Evolutionary conservation across 2,329 filamentous ascomycete genomes (phyloP).

Genomic region (Epichloe coenophiala): DNA sequence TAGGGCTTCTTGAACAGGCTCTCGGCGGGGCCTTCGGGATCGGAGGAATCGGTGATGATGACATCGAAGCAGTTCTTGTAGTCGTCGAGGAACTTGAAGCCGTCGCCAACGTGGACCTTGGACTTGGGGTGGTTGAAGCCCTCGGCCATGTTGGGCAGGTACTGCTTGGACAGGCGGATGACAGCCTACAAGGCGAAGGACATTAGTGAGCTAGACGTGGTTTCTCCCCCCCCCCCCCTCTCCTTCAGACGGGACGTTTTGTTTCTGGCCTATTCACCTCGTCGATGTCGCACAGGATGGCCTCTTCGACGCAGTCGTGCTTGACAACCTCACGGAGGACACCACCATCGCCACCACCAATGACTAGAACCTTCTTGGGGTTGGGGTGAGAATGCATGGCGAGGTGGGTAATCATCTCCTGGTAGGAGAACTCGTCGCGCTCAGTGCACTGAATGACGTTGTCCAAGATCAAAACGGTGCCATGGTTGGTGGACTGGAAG

Average conservation of each 20-base stretch:
- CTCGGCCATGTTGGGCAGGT: slow-evolving; percentile 84
- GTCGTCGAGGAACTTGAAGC: slow-evolving; percentile 96
- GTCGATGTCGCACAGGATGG: slow-evolving; percentile 94
- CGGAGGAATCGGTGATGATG: slow-evolving; percentile 97
- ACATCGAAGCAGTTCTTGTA: slow-evolving; percentile 97
- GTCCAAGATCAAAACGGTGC: slow-evolving; percentile 91
- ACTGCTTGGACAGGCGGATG: slow-evolving; percentile 96
- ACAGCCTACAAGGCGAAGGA: slow-evolving; percentile 48
- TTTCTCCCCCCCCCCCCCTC: too few species aligned
- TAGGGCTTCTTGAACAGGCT: slow-evolving; percentile 97
- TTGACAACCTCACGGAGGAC: slow-evolving; percentile 98
- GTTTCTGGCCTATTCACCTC: slow-evolving; percentile 41
- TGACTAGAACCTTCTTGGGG: slow-evolving; percentile 96
- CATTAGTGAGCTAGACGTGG: not conserved
- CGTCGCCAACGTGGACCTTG: slow-evolving; percentile 85
- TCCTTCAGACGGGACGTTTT: not conserved
- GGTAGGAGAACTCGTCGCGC: slow-evolving; percentile 97
- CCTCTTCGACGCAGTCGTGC: slow-evolving; percentile 94
- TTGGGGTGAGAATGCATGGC: slow-evolving; percentile 97
- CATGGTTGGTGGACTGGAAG: slow-evolving; percentile 96
- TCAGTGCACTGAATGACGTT: slow-evolving; percentile 99
- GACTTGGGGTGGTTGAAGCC: slow-evolving; percentile 91
- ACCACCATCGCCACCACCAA: slow-evolving; percentile 93
- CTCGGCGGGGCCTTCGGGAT: slow-evolving; percentile 94
- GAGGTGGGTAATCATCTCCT: slow-evolving; percentile 99